These are phyloP conservation scores for Chytriomyces hyalinus DNA, from an alignment of 192 early-diverging fungal genomes.

Conservation along the genomic window DNA sequence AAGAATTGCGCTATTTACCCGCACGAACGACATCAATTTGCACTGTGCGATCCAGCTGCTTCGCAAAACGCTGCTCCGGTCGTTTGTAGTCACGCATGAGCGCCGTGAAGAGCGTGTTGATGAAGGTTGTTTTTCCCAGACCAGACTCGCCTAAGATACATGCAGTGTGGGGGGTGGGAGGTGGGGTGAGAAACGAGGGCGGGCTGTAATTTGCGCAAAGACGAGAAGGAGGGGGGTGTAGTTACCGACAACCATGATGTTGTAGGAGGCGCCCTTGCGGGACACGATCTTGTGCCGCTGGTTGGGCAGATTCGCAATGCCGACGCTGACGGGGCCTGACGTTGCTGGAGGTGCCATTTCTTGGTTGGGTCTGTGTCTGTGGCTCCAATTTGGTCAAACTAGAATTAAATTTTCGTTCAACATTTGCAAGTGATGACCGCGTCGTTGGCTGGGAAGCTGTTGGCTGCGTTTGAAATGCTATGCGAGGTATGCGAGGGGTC, in stretches of 20 bases:
- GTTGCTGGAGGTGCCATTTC: neutral
- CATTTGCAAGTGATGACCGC: neutral
- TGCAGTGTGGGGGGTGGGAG: neutral
- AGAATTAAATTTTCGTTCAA: no score
- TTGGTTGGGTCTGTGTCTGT: neutral
- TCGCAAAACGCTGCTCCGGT: slow-evolving; percentile 78
- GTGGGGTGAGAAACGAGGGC: neutral
- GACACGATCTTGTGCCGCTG: slow-evolving; percentile 98
- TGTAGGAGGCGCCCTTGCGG: slow-evolving; percentile 94
- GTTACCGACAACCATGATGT: slow-evolving; percentile 91
- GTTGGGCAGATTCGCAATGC: slow-evolving; percentile 98
- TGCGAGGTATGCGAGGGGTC: no score
- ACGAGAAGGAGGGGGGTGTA: neutral
- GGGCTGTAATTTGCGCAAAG: neutral
- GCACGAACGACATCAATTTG: slow-evolving; percentile 98
- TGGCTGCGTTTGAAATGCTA: no score
- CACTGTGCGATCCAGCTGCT: slow-evolving; percentile 94
- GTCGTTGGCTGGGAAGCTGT: neutral
- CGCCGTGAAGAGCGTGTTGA: slow-evolving; percentile 98
- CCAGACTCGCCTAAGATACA: slow-evolving; percentile 84
- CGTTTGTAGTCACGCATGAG: slow-evolving; percentile 91
- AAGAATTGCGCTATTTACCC: slow-evolving; percentile 53
- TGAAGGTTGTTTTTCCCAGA: slow-evolving; percentile 96
- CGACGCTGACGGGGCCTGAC: slow-evolving; percentile 49
- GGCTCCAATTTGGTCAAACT: no score